Base-by-base conservation (phyloP, 1,139 yeast genomes). In the Scheffersomyces cryptocercus region DNA sequence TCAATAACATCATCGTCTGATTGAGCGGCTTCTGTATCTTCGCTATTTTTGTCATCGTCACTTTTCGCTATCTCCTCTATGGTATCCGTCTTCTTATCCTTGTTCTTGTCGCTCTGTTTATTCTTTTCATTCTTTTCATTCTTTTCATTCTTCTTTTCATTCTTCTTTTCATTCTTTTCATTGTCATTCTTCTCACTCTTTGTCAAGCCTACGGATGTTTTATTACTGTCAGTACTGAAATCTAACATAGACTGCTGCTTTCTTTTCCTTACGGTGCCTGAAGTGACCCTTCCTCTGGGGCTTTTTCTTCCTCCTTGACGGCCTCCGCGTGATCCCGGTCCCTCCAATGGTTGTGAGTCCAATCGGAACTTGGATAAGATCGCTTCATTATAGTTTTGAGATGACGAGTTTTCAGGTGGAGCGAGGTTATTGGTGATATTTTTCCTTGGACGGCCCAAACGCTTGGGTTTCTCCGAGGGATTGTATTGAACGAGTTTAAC, bases 251-350 rank as follows among this genome's bases (percentile, higher is more conserved):
- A 46, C 39, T 62, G 67, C 37, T 55, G 58, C 37, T 61, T 58
- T 40, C 57, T 52, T 41, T 55, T 61, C 33, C 55, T 51, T 3
- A 59, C 36, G 1, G 57, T 47, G 8, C 55, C 59, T 2, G 59
- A 47, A 3, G 70, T 63, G 14, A 67, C 48, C 46, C 60, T 56
- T 0, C 76, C 75, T 33, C 63, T 55, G 11, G 67, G 64, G 5
- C 49, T 44, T 31, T 56, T 52, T 35, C 58, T 44, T 1, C 49
- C 48, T 2, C 57, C 57, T 11, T 42, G 38, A 41, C 59, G 62
- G 1, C 77, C 78, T 3, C 78, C 78, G 10, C 77, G 57, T 3
- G 77, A 71, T 0, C 78, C 78, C 0, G 77, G 75, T 0, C 78
- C 78, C 44, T 63, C 70, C 0, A 73, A 53, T 1, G 78, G 78